Conservation (phyloP, 2,329 filamentous ascomycete species). For the Talaromyces sp. region DNA sequence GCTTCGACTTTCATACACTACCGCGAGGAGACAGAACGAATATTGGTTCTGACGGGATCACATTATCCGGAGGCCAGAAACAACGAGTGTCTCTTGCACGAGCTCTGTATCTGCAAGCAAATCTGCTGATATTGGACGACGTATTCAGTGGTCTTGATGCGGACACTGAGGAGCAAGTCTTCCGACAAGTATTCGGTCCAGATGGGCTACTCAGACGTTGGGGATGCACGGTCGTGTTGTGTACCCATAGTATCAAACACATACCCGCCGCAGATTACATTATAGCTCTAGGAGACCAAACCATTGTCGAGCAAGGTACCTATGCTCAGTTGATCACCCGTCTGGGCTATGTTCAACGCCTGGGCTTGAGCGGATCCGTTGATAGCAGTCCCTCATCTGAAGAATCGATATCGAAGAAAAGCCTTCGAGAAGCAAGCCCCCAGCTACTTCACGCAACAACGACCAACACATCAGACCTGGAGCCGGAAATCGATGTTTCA, state of each 20-base stretch:
- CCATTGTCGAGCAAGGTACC: constrained; percentile 40
- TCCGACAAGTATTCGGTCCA: constrained; percentile 13
- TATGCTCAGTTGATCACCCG: constrained; percentile 31
- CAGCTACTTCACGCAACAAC: neutral
- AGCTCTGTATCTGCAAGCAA: constrained; percentile 46
- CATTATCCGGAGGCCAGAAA: constrained; percentile 52
- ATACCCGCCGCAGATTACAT: constrained; percentile 36
- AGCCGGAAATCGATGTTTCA: constrained; percentile 28
- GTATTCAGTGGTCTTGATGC: constrained; percentile 19
- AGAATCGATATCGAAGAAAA: neutral
- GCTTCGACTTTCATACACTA: constrained; percentile 39
- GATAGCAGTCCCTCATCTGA: neutral
- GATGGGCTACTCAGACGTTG: constrained; percentile 10
- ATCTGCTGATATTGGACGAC: constrained; percentile 19
- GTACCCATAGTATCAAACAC: constrained; percentile 12
- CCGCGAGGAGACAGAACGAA: constrained; percentile 44
- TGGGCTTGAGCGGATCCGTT: constrained; percentile 7
- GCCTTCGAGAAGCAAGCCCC: neutral
- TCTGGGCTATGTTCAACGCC: constrained; percentile 8
- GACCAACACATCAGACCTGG: neutral
- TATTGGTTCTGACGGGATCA: constrained; percentile 51
- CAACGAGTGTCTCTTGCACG: constrained; percentile 48
- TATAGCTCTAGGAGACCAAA: constrained; percentile 39
- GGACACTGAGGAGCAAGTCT: constrained; percentile 18
- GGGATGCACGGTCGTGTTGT: constrained; percentile 4